Percentiles rank a stretch among this genome's conserved stretches.
phyloP scores from a whole-genome alignment of 345 rosid genomes.

The Gossypium ekmanianum region DNA sequence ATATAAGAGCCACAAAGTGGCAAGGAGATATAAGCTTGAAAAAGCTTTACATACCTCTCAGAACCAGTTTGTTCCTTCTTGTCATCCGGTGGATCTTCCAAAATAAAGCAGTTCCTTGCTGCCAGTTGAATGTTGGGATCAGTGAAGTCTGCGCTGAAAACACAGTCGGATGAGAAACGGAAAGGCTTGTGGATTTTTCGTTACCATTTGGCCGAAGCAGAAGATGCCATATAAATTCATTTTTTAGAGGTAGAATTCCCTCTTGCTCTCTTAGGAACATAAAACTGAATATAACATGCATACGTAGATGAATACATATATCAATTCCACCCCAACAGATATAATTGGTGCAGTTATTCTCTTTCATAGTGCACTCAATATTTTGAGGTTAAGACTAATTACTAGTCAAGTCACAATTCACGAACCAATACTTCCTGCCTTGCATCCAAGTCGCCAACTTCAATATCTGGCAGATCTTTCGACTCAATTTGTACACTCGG shows the following conservation, averaged over 20 bases:
- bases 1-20: background rate
- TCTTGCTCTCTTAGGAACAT: background rate
- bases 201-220: too few relatives aligned
- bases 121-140: background rate
- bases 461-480: constrained; percentile 75
- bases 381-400: background rate
- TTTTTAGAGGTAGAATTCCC: background rate
- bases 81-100: background rate
- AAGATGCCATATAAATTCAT: too few relatives aligned
- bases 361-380: background rate
- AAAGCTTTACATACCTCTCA: background rate
- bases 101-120: background rate
- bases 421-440: constrained; percentile 82
- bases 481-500: constrained; percentile 56
- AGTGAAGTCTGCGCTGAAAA: background rate
- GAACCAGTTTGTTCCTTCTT: background rate
- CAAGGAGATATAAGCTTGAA: background rate
- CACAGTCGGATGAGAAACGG: too few relatives aligned
- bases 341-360: background rate
- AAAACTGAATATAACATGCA: background rate
- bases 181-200: too few relatives aligned
- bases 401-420: constrained; percentile 13
- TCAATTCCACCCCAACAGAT: background rate
- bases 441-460: constrained; percentile 69
- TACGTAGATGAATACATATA: background rate